Evolutionary conservation across 129 eudicot genomes (phyloP).

Genomic region (Heracleum sosnowskyi): DNA sequence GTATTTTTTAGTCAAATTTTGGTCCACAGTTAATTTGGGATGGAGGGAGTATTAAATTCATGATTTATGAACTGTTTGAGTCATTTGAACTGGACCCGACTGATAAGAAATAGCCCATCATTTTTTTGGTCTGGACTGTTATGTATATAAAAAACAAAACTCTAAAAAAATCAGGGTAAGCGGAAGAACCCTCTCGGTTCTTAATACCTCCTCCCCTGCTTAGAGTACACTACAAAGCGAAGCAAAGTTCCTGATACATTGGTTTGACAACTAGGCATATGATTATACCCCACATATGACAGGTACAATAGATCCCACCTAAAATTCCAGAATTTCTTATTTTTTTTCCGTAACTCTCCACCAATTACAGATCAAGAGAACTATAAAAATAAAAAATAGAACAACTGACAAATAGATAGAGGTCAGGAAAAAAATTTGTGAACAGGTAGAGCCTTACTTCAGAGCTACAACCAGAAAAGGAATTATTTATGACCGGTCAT

Average conservation of each 20-base stretch:
- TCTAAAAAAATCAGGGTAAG: too few relatives aligned
- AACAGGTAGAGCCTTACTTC: neutral
- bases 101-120: too few relatives aligned
- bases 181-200: too few relatives aligned
- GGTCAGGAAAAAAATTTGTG: neutral
- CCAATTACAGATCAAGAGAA: neutral
- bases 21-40: too few relatives aligned
- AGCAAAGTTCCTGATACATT: neutral
- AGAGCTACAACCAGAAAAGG: neutral
- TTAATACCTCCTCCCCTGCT: too few relatives aligned
- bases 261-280: neutral
- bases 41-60: too few relatives aligned
- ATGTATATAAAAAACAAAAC: too few relatives aligned
- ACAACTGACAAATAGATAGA: neutral
- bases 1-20: too few relatives aligned
- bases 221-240: neutral
- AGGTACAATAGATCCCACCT: neutral
- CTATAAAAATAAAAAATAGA: neutral
- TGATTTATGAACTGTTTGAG: too few relatives aligned
- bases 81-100: too few relatives aligned
- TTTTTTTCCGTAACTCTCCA: neutral
- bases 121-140: too few relatives aligned
- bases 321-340: neutral
- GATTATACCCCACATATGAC: neutral
- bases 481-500: neutral